A percentile compares a stretch with the other conserved stretches of the same genome.
phyloP scores from a whole-genome alignment of 495 filamentous ascomycete genomes.

The Daldinia concentrica region DNA sequence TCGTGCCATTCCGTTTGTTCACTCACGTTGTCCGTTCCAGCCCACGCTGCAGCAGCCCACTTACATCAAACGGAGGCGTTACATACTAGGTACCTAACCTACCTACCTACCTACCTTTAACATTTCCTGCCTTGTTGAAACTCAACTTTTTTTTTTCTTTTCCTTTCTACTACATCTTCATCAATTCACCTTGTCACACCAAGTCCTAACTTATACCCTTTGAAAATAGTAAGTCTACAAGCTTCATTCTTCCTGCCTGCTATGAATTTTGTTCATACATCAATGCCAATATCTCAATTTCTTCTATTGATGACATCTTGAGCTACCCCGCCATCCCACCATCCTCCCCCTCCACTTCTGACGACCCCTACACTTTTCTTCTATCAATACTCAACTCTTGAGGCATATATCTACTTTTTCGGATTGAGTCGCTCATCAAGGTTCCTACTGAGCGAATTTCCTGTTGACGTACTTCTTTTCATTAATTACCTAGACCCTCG shows the following conservation, averaged over 20 bases:
- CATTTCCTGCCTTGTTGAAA: conserved; percentile 27
- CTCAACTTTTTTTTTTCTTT: conserved; percentile 20
- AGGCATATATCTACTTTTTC: conserved; percentile 44
- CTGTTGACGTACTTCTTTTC: conserved; percentile 2
- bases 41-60: conserved; percentile 33
- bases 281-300: conserved; percentile 7
- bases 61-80: conserved; percentile 13
- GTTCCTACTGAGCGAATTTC: conserved; percentile 39
- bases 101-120: conserved; percentile 7
- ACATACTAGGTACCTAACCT: neutral
- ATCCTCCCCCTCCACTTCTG: conserved; percentile 26
- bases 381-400: conserved; percentile 27
- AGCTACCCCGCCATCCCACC: conserved; percentile 48
- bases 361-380: conserved; percentile 32
- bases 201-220: conserved; percentile 3
- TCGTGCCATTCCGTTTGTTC: conserved; percentile 40
- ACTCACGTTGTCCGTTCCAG: conserved; percentile 41
- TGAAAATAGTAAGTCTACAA: conserved; percentile 36
- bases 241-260: conserved; percentile 13
- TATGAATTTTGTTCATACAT: neutral
- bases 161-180: conserved; percentile 13
- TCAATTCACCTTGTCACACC: conserved; percentile 21
- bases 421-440: conserved; percentile 18
- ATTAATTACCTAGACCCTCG: conserved; percentile 13
- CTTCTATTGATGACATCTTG: conserved; percentile 30